Percentiles rank a stretch among this genome's conserved stretches.
Evolutionary conservation across 345 rosid species (phyloP).

Genomic region (Pugionium dolabratum): DNA sequence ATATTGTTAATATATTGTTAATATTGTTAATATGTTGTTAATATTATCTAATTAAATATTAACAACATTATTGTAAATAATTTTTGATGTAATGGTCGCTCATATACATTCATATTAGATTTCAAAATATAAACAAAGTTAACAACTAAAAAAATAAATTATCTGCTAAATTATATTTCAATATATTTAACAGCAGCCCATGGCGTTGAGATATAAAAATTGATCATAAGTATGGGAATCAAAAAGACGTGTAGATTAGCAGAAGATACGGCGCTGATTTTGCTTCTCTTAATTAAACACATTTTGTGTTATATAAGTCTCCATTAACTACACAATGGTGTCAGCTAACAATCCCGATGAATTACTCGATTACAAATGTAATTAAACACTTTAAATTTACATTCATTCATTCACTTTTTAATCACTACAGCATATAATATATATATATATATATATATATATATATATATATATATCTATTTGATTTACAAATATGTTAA

Average conservation of each 20-base stretch:
- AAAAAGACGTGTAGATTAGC: slow-evolving; percentile 47
- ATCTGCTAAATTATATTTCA: no score
- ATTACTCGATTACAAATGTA: slow-evolving; percentile 31
- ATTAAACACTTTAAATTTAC: slow-evolving; percentile 14
- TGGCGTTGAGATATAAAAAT: slow-evolving; percentile 14
- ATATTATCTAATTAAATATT: no score
- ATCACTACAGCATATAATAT: slow-evolving; percentile 27
- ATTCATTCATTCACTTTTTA: slow-evolving; percentile 28
- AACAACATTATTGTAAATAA: no score
- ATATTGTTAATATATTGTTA: no score
- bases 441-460: slow-evolving; percentile 6
- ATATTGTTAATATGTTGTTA: no score
- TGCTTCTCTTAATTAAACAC: slow-evolving; percentile 34
- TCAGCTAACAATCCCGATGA: slow-evolving; percentile 49
- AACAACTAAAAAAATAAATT: no score
- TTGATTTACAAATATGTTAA: no score
- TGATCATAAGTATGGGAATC: slow-evolving; percentile 35
- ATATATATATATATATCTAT: background rate
- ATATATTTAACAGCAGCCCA: no score
- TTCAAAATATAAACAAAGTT: no score
- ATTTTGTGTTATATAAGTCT: slow-evolving; percentile 32
- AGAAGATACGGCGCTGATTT: slow-evolving; percentile 45
- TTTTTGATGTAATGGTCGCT: no score
- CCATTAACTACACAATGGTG: slow-evolving; percentile 44
- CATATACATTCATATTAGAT: no score